Base-by-base conservation (phyloP, 2,329 filamentous ascomycete genomes). In the Beauveria medogensis region DNA sequence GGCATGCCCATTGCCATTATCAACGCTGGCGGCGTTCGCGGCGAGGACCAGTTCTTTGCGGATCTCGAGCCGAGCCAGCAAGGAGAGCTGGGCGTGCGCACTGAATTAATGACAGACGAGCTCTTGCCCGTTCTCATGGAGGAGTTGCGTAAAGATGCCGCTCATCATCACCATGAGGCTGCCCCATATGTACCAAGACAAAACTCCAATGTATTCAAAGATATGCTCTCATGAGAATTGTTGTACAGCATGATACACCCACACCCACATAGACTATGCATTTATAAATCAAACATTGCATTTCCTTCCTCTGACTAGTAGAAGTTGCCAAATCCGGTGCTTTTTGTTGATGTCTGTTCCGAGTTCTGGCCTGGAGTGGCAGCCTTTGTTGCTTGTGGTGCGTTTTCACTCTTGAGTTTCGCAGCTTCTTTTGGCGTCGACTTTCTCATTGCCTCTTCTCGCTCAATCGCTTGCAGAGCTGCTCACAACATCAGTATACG, bases 1-100 rank as follows among this genome's bases (percentile, higher is more conserved):
- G 86, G 86, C 1, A 93, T 95, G 84, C 87, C 91, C 18, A 89
- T 97, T 70, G 92, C 87, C 0, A 87, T 97, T 47, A 77, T 97
- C 62, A 97, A 96, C 69, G 81, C 97, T 62, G 90, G 91, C n/a
- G 90, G 91, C 10, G 86, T 92, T 28, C 81, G 90, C 67, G 89
- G 90, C 18, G 90, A 95, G 69, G 87, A 91, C n/a, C 75, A 75
- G 3, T 87, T 92, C 67, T 90, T 90, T 66, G 74, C 72, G 2
- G 77, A 82, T 62, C 67, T 89, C 50, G 73, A 81, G n/a, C 75
- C 77, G 1, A 69, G 71, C 2, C 82, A 85, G 65, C 66, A 65
- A 5, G 84, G 84, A 16, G 75, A 75, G 66, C 72, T 75, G 48
- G 82, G 80, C 7, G 80, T 84, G 20, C 78, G 85, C 67, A 74